Conservation (phyloP, 78 protist genomes). For the Chrysochromulina parva region DNA sequence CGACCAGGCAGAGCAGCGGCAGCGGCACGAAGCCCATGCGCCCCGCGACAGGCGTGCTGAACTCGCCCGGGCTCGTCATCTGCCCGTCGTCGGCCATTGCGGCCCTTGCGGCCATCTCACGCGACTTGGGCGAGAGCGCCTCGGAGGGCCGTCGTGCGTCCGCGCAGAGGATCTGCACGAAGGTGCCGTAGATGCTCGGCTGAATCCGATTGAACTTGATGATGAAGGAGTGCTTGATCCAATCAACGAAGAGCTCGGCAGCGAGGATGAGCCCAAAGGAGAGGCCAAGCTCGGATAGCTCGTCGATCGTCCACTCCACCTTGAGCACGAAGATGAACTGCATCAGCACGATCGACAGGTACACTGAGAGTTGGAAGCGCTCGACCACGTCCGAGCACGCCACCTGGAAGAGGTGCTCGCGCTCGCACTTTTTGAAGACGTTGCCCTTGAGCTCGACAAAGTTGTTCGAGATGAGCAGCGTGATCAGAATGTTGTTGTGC, state of each 20-base stretch:
- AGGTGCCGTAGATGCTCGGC: background rate
- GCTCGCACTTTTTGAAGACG: constrained; percentile 80
- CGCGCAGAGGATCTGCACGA: background rate
- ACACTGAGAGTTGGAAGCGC: constrained; percentile 67
- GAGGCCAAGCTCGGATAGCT: background rate
- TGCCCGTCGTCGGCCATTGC: background rate
- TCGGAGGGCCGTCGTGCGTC: background rate
- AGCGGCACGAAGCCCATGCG: constrained; percentile 41
- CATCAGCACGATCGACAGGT: constrained; percentile 46
- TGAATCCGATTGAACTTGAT: constrained; percentile 70
- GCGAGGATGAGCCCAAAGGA: constrained; percentile 21
- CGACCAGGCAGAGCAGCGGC: constrained; percentile 43
- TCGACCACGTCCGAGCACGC: constrained; percentile 79
- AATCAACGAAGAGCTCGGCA: constrained; percentile 75
- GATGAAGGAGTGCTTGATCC: constrained; percentile 87
- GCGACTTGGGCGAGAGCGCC: background rate
- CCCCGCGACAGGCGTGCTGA: background rate
- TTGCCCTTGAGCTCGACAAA: constrained; percentile 82
- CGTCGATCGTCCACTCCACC: background rate
- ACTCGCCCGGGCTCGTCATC: background rate
- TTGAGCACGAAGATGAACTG: constrained; percentile 38
- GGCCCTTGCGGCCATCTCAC: background rate
- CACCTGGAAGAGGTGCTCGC: constrained; percentile 67
- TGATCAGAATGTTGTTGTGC: constrained; percentile 68
- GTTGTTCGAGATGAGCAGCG: constrained; percentile 85